A percentile compares a stretch with the other conserved stretches of the same genome.
These are phyloP conservation scores for Pseudohalonectria lignicola DNA, from an alignment of 2,329 filamentous ascomycete genomes.

Conservation along the genomic window DNA sequence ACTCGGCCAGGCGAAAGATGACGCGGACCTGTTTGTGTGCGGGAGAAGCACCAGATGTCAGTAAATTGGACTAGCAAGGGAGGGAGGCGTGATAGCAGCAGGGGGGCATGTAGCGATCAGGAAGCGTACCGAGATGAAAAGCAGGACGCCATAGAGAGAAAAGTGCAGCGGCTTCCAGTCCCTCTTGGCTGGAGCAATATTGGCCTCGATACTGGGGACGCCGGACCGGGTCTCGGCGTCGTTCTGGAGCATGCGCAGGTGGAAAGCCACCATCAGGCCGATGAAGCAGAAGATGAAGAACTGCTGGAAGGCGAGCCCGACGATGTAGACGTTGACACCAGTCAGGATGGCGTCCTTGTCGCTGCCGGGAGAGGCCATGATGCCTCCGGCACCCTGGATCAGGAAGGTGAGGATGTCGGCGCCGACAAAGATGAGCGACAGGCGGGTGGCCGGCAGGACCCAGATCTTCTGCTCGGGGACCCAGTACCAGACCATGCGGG, in stretches of 20 bases:
- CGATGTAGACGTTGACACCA: slow-evolving; percentile 27
- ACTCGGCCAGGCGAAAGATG: slow-evolving; percentile 49
- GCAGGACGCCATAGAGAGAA: slow-evolving; percentile 17
- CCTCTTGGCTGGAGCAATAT: slow-evolving; percentile 11
- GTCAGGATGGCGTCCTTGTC: slow-evolving; percentile 12
- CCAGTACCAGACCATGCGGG: slow-evolving; percentile 25
- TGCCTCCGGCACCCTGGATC: slow-evolving; percentile 27
- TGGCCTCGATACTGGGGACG: background rate
- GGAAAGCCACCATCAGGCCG: slow-evolving; percentile 22
- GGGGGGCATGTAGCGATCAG: no score
- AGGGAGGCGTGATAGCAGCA: no score
- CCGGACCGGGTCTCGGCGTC: slow-evolving; percentile 7
- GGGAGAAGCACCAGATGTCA: no score
- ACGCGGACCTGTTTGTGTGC: slow-evolving; percentile 47
- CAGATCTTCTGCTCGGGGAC: slow-evolving; percentile 20
- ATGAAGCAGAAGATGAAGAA: slow-evolving; percentile 25
- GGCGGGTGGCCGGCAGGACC: slow-evolving; percentile 18
- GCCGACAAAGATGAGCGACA: slow-evolving; percentile 34
- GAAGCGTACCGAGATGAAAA: background rate
- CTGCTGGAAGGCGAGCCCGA: slow-evolving; percentile 24
- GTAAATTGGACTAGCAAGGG: no score
- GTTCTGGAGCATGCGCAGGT: slow-evolving; percentile 13
- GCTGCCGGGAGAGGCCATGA: slow-evolving; percentile 13
- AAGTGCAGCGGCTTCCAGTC: slow-evolving; percentile 21
- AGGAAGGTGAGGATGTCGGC: slow-evolving; percentile 36